Base-by-base conservation (phyloP, 1,284 basidiomycete species). In the Inonotus obliquus region DNA sequence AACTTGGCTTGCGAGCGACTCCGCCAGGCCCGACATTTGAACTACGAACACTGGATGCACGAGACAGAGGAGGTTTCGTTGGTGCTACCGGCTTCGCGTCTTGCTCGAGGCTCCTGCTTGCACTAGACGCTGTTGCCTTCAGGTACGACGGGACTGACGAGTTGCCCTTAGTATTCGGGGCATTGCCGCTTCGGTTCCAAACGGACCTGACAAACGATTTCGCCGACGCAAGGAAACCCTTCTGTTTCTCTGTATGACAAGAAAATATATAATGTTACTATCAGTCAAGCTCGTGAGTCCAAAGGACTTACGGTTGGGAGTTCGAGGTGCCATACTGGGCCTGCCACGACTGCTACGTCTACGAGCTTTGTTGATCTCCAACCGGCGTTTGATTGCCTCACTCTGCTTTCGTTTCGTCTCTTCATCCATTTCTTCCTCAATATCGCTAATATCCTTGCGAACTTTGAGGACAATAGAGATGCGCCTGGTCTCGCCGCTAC, bases 341-440 rank as follows among this genome's bases (percentile, higher is more conserved):
- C 80, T 11, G 69, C 78, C 82, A 62, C 76, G 79, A 67, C 86
- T 88, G 66, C 89, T 91, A 67, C 86, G 76, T 65, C 89, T 76
- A 68, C 80, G 78, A 21, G 85, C 84, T 64, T 82, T 84, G 67
- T 79, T 86, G 13, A 78, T 72, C 59, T 89, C 86, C 4, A 91
- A 73, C 71, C 81, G 84, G 63, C 81, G 79, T 63, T 80, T 79
- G 41, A 86, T 79, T 0, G 80, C 83, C 55, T 86, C 84, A 41
- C 77, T 76, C 69, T 88, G 85, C 64, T 74, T 82, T 65, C 75
- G 67, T 65, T 65, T 65, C 49, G 72, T 69, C 41, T 69, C 66
- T 65, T 73, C 74, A 64, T 77, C 76, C 51, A 77, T 75, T 44
- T 71, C 72, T 17, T 72, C 72, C 17, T 44, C 41, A 17, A 14